phyloP scores from a whole-genome alignment of 257 asterid species.

The Nicotiana otophora region DNA sequence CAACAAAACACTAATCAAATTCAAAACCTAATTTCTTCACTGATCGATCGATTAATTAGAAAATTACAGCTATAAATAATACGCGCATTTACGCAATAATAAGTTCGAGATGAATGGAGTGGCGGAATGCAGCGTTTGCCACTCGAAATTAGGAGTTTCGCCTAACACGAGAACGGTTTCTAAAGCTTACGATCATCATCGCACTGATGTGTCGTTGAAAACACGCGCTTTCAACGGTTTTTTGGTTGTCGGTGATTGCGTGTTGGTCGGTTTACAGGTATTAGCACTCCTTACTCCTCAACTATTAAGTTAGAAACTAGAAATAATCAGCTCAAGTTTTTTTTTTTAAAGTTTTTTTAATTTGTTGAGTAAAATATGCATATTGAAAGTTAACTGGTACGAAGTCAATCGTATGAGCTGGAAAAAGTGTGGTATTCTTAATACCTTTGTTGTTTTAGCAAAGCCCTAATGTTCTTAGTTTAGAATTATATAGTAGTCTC shows the following conservation, averaged over 20 bases:
- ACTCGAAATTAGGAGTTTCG: slow-evolving; percentile 30
- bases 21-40: neutral
- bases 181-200: slow-evolving; percentile 40
- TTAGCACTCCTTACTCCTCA: neutral
- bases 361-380: neutral
- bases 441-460: neutral
- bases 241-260: slow-evolving; percentile 37
- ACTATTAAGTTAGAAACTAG: neutral
- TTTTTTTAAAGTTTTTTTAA: neutral
- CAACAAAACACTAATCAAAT: neutral
- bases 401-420: neutral
- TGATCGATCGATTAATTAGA: neutral
- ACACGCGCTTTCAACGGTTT: slow-evolving; percentile 34
- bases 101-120: slow-evolving; percentile 25
- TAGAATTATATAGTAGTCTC: neutral
- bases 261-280: slow-evolving; percentile 44
- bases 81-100: neutral
- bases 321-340: neutral
- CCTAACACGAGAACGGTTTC: slow-evolving; percentile 22
- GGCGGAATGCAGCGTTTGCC: slow-evolving; percentile 47
- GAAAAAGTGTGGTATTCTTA: neutral
- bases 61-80: neutral
- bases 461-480: neutral
- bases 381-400: neutral
- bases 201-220: slow-evolving; percentile 27